Conservation (phyloP, 345 rosid species). For the Hibiscus tridactylites region DNA sequence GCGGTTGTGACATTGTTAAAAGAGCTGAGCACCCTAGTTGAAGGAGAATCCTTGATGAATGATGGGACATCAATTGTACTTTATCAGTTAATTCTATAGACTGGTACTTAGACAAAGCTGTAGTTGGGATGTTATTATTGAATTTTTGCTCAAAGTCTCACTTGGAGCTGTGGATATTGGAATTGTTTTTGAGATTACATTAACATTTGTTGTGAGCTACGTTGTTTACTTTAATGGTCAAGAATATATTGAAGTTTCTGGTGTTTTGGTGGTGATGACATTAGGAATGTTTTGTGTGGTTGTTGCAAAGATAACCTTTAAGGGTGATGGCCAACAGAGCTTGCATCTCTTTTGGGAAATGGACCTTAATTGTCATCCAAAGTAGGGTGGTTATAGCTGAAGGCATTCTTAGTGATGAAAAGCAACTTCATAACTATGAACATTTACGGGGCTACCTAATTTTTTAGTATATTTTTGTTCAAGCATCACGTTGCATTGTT, state of each 20-base stretch:
- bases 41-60: slow-evolving; percentile 97
- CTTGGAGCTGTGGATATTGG: slow-evolving; percentile 95
- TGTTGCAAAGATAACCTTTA: slow-evolving; percentile 82
- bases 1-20: slow-evolving; percentile 92
- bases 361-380: too few species aligned
- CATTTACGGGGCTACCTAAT: slow-evolving; percentile 67
- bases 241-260: slow-evolving; percentile 76
- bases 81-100: slow-evolving; percentile 71
- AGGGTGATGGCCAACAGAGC: slow-evolving; percentile 87
- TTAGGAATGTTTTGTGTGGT: slow-evolving; percentile 96
- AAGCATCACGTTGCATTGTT: slow-evolving; percentile 57
- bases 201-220: slow-evolving; percentile 92
- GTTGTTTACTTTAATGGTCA: slow-evolving; percentile 87
- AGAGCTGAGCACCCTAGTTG: slow-evolving; percentile 86
- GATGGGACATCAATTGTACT: slow-evolving; percentile 97
- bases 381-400: too few species aligned
- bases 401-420: too few species aligned
- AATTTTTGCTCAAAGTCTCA: slow-evolving; percentile 55
- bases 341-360: slow-evolving; percentile 79
- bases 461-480: slow-evolving; percentile 68
- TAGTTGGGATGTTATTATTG: slow-evolving; percentile 45
- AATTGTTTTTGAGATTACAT: slow-evolving; percentile 71
- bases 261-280: slow-evolving; percentile 93
- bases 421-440: too few species aligned
- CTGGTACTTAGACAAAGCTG: slow-evolving; percentile 67